Percentiles rank a stretch among this genome's conserved stretches.
phyloP scores from a whole-genome alignment of 768 basidiomycete species.

The Piloderma croceum region DNA sequence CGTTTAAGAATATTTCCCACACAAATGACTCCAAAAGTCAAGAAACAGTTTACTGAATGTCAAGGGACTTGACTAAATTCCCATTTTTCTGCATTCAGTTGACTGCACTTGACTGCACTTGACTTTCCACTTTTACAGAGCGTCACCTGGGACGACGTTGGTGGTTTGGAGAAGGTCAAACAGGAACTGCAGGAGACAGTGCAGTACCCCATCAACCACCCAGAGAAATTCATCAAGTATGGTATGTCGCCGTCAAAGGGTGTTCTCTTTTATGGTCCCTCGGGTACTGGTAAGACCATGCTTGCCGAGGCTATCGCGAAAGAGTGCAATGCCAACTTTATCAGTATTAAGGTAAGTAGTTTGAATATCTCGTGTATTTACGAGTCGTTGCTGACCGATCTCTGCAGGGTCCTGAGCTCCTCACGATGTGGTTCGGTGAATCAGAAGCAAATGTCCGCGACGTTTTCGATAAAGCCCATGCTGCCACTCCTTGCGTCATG shows the following conservation, averaged over 20 bases:
- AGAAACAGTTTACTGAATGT: no score
- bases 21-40: no score
- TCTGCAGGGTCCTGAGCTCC: constrained; percentile 78
- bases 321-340: constrained; percentile 97
- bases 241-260: constrained; percentile 98
- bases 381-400: constrained; percentile 12
- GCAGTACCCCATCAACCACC: constrained; percentile 95
- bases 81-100: no score
- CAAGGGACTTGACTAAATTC: no score
- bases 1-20: no score
- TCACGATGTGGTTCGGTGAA: constrained; percentile 98
- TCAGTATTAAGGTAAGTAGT: constrained; percentile 80
- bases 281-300: constrained; percentile 94
- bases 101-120: no score
- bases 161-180: constrained; percentile 95
- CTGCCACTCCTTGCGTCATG: constrained; percentile 96
- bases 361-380: constrained; percentile 1
- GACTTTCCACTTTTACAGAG: no score
- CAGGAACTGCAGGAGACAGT: constrained; percentile 99
- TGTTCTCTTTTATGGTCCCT: constrained; percentile 91
- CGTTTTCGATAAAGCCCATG: constrained; percentile 96
- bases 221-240: constrained; percentile 91
- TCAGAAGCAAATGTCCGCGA: constrained; percentile 95
- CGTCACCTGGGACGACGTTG: constrained; percentile 99
- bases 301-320: constrained; percentile 94